A percentile compares a stretch with the other conserved stretches of the same genome.
phyloP scores from a whole-genome alignment of 768 basidiomycete species.

The Phaeolepiota aurea region DNA sequence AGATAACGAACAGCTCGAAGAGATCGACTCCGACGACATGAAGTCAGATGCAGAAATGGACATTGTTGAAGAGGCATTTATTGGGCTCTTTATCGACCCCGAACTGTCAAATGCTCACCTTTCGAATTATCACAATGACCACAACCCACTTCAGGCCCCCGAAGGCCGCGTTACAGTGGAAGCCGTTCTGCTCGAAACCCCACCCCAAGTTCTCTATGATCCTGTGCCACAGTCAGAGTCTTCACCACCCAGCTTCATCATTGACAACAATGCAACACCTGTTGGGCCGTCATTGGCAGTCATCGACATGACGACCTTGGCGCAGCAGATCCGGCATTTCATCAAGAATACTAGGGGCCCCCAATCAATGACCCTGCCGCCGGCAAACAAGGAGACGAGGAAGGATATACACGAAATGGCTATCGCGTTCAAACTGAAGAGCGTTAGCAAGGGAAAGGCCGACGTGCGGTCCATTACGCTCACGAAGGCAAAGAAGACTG shows the following conservation, averaged over 20 bases:
- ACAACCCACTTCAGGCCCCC: background rate
- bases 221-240: background rate
- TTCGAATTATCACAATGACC: background rate
- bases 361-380: slow-evolving; percentile 59
- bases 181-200: no score
- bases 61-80: slow-evolving; percentile 8
- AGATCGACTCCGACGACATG: slow-evolving; percentile 62
- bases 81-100: slow-evolving; percentile 30
- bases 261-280: slow-evolving; percentile 32
- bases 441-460: slow-evolving; percentile 66
- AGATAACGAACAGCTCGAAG: slow-evolving; percentile 34
- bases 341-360: slow-evolving; percentile 43
- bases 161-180: no score
- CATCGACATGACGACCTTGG: slow-evolving; percentile 60
- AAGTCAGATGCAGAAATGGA: slow-evolving; percentile 8
- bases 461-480: slow-evolving; percentile 70
- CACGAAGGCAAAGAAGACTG: slow-evolving; percentile 55
- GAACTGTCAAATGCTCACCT: no score
- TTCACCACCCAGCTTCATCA: slow-evolving; percentile 19
- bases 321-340: slow-evolving; percentile 65
- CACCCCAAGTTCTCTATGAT: background rate
- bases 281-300: slow-evolving; percentile 19
- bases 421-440: slow-evolving; percentile 69
- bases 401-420: slow-evolving; percentile 77
- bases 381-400: slow-evolving; percentile 66